These are phyloP conservation scores for Cruciata laevipes DNA, from an alignment of 257 asterid genomes.

Conservation along the genomic window DNA sequence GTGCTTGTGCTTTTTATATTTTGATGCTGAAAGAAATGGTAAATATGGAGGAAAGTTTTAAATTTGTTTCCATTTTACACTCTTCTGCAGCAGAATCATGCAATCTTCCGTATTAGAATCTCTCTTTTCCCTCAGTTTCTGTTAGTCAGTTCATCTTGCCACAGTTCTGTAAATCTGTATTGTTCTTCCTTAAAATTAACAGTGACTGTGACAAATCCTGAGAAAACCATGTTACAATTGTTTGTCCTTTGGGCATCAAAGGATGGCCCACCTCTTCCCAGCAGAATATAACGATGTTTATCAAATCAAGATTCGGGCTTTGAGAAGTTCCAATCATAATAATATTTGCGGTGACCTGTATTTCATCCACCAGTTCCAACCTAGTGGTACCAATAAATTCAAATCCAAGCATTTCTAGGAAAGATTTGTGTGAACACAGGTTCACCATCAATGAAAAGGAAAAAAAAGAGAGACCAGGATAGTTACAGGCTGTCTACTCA, in stretches of 20 bases:
- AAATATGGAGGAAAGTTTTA: background rate
- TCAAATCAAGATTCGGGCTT: no score
- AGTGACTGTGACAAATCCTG: background rate
- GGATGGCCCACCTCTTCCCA: background rate
- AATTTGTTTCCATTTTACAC: conserved; percentile 6
- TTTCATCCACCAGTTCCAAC: background rate
- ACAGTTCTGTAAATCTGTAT: background rate
- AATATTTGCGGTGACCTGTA: background rate
- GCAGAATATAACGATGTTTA: no score
- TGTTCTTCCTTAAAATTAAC: no score
- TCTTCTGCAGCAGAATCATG: background rate
- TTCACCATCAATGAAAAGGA: background rate
- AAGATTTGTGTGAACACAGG: background rate
- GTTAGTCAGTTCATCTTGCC: no score
- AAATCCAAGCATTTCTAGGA: background rate
- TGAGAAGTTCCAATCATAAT: background rate
- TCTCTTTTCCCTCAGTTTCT: no score
- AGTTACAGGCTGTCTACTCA: background rate
- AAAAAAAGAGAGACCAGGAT: background rate
- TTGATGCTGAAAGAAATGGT: background rate
- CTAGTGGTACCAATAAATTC: background rate
- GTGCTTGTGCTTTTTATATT: background rate
- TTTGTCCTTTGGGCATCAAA: background rate
- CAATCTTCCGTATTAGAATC: no score
- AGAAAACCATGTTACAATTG: background rate